Evolutionary conservation across 176 grass and related monocot species (phyloP).

Genomic region (Dactylis glomerata): DNA sequence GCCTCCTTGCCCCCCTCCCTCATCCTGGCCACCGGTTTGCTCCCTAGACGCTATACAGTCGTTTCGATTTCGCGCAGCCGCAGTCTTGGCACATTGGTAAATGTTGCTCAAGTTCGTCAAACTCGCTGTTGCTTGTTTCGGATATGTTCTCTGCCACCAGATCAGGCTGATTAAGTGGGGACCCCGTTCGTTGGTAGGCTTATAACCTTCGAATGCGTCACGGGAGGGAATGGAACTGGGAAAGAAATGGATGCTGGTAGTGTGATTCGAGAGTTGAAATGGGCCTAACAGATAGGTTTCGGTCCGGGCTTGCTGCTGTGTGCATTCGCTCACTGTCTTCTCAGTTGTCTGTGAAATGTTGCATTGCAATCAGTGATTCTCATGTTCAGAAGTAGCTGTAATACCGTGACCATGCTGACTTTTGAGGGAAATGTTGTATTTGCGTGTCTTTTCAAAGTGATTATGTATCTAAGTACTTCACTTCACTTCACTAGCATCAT

Average conservation of each 20-base stretch:
- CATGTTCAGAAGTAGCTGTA: neutral
- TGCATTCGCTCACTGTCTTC: neutral
- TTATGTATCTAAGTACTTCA: neutral
- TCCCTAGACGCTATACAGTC: neutral
- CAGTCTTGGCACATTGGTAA: neutral
- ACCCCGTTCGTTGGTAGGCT: neutral
- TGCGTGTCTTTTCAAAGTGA: neutral
- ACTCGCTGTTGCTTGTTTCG: neutral
- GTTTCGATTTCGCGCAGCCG: neutral
- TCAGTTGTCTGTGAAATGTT: neutral
- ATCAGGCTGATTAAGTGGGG: neutral
- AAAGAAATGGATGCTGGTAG: neutral
- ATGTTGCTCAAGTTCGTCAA: neutral
- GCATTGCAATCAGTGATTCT: neutral
- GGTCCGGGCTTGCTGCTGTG: neutral
- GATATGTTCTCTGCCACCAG: neutral
- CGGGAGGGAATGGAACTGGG: neutral
- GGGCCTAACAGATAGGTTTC: neutral
- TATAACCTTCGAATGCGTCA: neutral
- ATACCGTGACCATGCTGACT: too few relatives aligned
- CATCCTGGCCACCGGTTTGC: neutral
- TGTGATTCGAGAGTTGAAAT: constrained; percentile 10
- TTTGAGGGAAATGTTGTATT: neutral
- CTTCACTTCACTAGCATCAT: neutral
- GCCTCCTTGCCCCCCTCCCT: neutral